phyloP scores from a whole-genome alignment of 2,329 filamentous ascomycete species.

The Pseudogymnoascus sp. region DNA sequence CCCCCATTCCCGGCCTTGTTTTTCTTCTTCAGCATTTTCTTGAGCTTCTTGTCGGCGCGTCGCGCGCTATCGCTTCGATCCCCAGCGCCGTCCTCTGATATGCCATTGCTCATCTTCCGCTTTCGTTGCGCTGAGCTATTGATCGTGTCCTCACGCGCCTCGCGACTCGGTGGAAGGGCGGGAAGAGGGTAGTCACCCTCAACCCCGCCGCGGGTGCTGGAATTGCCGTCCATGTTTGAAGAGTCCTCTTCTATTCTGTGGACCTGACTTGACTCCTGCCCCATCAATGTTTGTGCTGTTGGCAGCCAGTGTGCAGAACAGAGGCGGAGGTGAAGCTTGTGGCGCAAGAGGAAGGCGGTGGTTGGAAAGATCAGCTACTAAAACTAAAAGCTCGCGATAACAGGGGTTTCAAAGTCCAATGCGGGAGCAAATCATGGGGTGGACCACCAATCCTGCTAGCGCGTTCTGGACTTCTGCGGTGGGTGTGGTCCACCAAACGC shows the following conservation, averaged over 20 bases:
- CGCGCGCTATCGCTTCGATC: neutral
- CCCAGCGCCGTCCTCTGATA: neutral
- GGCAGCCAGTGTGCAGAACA: neutral
- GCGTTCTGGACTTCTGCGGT: neutral
- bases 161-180: neutral
- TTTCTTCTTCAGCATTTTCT: neutral
- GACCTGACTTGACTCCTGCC: slow-evolving; percentile 7
- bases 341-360: neutral
- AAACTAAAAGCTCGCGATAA: slow-evolving; percentile 4
- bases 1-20: neutral
- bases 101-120: neutral
- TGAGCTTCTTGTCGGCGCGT: slow-evolving; percentile 1
- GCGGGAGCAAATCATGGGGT: slow-evolving; percentile 1
- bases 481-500: neutral
- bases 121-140: neutral
- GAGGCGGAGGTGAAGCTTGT: neutral
- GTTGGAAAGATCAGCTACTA: neutral
- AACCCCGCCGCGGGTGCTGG: neutral
- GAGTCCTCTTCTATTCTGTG: neutral
- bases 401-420: slow-evolving; percentile 1
- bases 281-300: neutral
- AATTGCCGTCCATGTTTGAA: slow-evolving; percentile 1
- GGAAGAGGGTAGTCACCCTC: neutral
- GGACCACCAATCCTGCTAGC: neutral
- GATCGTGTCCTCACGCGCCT: neutral